Conservation (phyloP, 2,329 filamentous ascomycete genomes). For the Fusarium devonianum region DNA sequence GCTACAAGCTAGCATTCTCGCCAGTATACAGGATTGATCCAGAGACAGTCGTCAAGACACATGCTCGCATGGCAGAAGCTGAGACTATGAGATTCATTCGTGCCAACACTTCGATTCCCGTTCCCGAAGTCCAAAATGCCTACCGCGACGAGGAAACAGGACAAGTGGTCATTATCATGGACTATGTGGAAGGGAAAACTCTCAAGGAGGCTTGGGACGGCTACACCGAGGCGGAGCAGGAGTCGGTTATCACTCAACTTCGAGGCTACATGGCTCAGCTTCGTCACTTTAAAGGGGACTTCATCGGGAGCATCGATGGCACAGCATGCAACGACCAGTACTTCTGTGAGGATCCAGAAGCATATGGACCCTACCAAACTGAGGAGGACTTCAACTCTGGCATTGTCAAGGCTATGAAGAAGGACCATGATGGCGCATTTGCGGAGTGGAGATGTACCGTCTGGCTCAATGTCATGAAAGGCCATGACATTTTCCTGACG, state of each 20-base stretch:
- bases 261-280: slow-evolving; percentile 31
- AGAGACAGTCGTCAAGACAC: too few species aligned
- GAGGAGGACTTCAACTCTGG: slow-evolving; percentile 33
- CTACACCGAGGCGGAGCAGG: slow-evolving; percentile 16
- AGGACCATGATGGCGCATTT: slow-evolving; percentile 4
- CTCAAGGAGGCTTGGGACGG: slow-evolving; percentile 25
- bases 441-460: slow-evolving; percentile 16
- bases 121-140: slow-evolving; percentile 17
- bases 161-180: slow-evolving; percentile 28
- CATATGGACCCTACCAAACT: slow-evolving; percentile 23
- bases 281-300: slow-evolving; percentile 21
- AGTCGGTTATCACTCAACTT: slow-evolving; percentile 30
- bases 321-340: slow-evolving; percentile 31
- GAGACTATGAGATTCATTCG: too few species aligned
- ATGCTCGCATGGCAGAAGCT: too few species aligned
- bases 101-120: slow-evolving; percentile 13
- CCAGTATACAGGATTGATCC: too few species aligned
- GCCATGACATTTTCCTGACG: slow-evolving; percentile 20
- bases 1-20: too few species aligned
- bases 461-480: slow-evolving; percentile 23
- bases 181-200: slow-evolving; percentile 25
- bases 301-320: slow-evolving; percentile 31
- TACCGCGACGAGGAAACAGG: slow-evolving; percentile 16
- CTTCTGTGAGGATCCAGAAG: slow-evolving; percentile 17
- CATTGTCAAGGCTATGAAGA: slow-evolving; percentile 27